These are phyloP conservation scores for Xylaria digitata DNA, from an alignment of 2,329 filamentous ascomycete species.

Conservation along the genomic window DNA sequence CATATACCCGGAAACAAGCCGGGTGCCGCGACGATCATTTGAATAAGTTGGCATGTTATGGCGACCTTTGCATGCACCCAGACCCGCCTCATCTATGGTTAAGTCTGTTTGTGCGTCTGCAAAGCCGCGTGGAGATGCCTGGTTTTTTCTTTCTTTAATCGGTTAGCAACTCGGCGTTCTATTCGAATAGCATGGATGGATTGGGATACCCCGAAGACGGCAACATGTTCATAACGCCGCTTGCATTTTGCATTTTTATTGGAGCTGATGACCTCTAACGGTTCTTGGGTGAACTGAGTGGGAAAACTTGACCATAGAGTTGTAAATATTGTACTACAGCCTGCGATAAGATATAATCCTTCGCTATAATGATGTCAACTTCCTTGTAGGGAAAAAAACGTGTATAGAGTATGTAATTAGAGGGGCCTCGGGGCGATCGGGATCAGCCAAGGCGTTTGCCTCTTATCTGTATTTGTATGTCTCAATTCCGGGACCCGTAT, in stretches of 20 bases:
- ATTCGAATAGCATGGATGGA: conserved; percentile 30
- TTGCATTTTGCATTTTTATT: conserved; percentile 29
- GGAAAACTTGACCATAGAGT: not conserved
- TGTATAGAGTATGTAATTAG: not conserved
- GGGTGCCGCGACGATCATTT: not conserved
- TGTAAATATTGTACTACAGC: not conserved
- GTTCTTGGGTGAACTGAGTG: conserved; percentile 4
- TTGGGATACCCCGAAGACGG: conserved; percentile 38
- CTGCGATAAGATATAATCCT: conserved; percentile 8
- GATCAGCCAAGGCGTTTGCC: not conserved
- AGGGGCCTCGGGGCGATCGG: not conserved
- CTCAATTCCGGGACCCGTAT: not conserved
- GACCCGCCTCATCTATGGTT: not conserved
- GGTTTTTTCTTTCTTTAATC: conserved; percentile 23
- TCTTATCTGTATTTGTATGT: not conserved
- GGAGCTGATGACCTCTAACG: not conserved
- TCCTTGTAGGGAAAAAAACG: no score
- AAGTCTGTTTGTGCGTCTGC: conserved; percentile 1
- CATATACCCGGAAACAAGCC: not conserved
- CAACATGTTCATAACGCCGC: conserved; percentile 26
- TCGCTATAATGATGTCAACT: not conserved
- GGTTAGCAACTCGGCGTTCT: conserved; percentile 28
- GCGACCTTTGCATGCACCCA: conserved; percentile 2
- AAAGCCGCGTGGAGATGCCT: conserved; percentile 26
- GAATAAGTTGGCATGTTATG: not conserved